phyloP scores from a whole-genome alignment of 768 basidiomycete species.

The Tephrocybe sp. region DNA sequence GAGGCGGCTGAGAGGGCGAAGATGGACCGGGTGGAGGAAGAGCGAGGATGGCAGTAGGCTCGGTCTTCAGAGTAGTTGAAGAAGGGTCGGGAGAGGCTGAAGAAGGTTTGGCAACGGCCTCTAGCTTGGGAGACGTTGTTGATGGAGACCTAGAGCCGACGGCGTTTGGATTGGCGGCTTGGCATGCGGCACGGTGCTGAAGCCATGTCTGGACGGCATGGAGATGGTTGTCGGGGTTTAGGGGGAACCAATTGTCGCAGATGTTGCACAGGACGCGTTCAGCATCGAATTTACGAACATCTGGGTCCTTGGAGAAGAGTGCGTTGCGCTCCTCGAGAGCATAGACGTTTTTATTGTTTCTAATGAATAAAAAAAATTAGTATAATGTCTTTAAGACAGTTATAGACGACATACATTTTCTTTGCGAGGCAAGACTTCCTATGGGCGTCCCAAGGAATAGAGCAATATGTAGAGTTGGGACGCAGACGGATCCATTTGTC shows the following conservation, averaged over 20 bases:
- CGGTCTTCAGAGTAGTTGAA: conserved; percentile 8
- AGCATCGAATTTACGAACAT: conserved; percentile 73
- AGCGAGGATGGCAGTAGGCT: conserved; percentile 6
- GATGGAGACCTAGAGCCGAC: conserved; percentile 3
- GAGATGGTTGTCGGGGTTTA: conserved; percentile 60
- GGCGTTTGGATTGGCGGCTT: conserved; percentile 28
- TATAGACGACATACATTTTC: conserved; percentile 73
- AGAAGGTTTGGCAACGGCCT: no score
- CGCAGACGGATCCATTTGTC: conserved; percentile 87
- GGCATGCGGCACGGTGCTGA: conserved; percentile 59
- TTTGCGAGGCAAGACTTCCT: conserved; percentile 80
- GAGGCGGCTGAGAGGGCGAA: background rate
- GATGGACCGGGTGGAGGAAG: conserved; percentile 5
- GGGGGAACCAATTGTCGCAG: conserved; percentile 68
- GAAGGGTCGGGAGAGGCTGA: conserved; percentile 2
- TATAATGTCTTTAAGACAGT: no score
- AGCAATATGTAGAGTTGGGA: conserved; percentile 84
- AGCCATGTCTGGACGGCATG: conserved; percentile 67
- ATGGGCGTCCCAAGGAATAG: conserved; percentile 88
- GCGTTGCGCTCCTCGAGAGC: conserved; percentile 62
- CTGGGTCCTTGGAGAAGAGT: conserved; percentile 61
- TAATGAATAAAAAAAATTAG: conserved; percentile 7
- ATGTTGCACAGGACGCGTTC: conserved; percentile 69
- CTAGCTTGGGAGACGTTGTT: background rate
- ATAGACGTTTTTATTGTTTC: conserved; percentile 51